Percentiles rank a stretch among this genome's conserved stretches.
Evolutionary conservation across 208 protist genomes (phyloP).

Genomic region (Acanthamoeba castellanii): DNA sequence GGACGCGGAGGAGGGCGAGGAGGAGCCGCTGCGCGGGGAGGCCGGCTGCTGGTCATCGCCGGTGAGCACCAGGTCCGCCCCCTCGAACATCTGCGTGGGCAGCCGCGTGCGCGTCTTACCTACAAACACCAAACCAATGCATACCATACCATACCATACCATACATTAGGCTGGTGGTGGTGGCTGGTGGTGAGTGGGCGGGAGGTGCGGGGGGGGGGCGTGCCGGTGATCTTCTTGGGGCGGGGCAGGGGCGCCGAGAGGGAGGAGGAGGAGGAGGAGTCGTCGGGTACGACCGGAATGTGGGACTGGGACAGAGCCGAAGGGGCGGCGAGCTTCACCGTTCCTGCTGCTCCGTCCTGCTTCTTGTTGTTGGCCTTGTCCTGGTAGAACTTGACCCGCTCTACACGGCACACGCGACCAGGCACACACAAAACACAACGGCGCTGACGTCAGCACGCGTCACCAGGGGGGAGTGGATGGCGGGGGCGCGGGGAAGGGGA

Average conservation of each 20-base stretch:
- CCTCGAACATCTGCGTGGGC: constrained; percentile 38
- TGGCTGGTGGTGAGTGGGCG: not conserved
- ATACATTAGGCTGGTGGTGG: not conserved
- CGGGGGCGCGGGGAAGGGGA: too few relatives aligned
- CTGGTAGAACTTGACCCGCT: too few relatives aligned
- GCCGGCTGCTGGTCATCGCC: not conserved
- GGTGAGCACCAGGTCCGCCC: not conserved
- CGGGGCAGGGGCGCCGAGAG: not conserved
- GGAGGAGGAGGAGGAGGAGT: too few relatives aligned
- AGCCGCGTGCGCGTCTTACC: constrained; percentile 54
- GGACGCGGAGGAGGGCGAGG: not conserved
- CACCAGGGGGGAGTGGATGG: too few relatives aligned
- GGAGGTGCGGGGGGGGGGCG: not conserved
- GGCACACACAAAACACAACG: too few relatives aligned
- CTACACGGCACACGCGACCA: too few relatives aligned
- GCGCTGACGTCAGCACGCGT: too few relatives aligned
- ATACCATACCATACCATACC: not conserved
- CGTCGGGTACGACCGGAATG: too few relatives aligned
- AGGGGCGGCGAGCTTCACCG: too few relatives aligned
- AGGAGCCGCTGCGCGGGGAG: not conserved
- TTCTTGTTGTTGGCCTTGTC: too few relatives aligned
- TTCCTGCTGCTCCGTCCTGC: too few relatives aligned
- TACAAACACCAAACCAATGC: not conserved
- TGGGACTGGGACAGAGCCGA: too few relatives aligned
- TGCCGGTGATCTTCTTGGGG: constrained; percentile 30